Evolutionary conservation across 2,329 filamentous ascomycete species (phyloP), one percentile per base, ranked within the genome.

Genomic region (Xylariomycetidae sp.): DNA sequence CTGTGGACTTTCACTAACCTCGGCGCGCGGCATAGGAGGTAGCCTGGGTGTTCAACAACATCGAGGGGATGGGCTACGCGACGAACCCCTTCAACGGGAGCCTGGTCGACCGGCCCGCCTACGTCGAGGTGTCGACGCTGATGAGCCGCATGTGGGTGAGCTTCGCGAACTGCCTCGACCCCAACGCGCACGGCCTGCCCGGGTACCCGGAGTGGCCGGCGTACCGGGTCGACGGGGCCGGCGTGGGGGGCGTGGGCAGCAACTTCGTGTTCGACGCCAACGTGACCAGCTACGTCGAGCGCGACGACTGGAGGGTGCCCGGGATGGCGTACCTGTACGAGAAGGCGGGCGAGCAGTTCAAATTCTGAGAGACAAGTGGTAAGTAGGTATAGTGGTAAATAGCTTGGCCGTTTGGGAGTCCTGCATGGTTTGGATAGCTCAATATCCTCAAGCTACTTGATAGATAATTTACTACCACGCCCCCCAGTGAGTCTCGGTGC

Each of bases 41-140:
- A 17, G 37, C 50, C n/a, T 44, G 65, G 31, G 44, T 46, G 25
- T 64, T 66, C 34, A 52, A 50, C 27, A 51, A 36, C 34, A 11
- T 32, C 19, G n/a, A 16, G 8, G 34, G 19, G 16, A 19, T 13
- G 16, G 34, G 28, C 2, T 36, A 31, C 34, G 6, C 27, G 6
- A 29, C 27, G 14, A 16, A 26, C 28, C 6, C 28, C 17, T 16
- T 22, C 19, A 20, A 13, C 25, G 16, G 13, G 16, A 19, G 19
- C 11, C 22, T 17, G 14, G 11, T 16, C 16, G 33, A 28, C n/a
- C 27, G 15, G 26, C 2, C 17, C 26, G 17, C 18, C 7, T 28
- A 30, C 27, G 20, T 17, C 16, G 12, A 15, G 15, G 22, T 35
- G 10, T 7, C 18, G 5, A 17, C 9, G 17, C 16, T 30, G 16